Conservation (phyloP, 345 rosid genomes). For the Lepidium sativum region DNA sequence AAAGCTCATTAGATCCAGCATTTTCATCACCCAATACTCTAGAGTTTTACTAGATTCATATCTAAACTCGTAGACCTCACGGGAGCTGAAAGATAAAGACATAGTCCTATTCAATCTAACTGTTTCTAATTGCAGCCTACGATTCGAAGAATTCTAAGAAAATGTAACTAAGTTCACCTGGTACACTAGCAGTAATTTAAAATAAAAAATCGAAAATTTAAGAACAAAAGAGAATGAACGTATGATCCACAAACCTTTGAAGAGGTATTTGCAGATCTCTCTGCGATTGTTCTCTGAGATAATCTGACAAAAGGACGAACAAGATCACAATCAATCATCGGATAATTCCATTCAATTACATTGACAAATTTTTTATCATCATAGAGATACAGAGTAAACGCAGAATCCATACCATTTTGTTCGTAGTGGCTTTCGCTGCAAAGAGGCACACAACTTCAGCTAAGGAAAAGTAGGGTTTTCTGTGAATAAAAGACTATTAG, state of each 20-base stretch:
- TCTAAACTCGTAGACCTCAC: not conserved
- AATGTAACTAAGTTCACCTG: not conserved
- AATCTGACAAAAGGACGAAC: slow-evolving; percentile 7
- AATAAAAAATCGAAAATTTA: not conserved
- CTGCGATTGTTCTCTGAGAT: slow-evolving; percentile 31
- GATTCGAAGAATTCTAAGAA: not conserved
- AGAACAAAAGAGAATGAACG: not conserved
- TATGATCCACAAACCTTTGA: slow-evolving; percentile 32
- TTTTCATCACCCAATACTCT: not conserved
- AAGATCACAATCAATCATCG: not conserved
- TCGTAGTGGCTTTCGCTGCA: slow-evolving; percentile 5
- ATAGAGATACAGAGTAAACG: not conserved
- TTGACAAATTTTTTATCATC: no score
- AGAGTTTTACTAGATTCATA: not conserved
- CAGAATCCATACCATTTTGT: slow-evolving; percentile 16
- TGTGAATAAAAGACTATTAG: not conserved
- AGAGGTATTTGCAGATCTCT: slow-evolving; percentile 53
- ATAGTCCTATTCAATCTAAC: not conserved
- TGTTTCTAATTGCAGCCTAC: not conserved
- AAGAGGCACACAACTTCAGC: not conserved
- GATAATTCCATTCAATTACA: not conserved
- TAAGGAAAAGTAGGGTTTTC: not conserved
- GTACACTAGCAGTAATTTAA: not conserved
- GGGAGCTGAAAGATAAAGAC: not conserved
- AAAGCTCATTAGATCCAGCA: not conserved